A percentile compares a stretch with the other conserved stretches of the same genome.
Conservation (phyloP, 164 flowering plant species). For the Vitis rotundifolia region DNA sequence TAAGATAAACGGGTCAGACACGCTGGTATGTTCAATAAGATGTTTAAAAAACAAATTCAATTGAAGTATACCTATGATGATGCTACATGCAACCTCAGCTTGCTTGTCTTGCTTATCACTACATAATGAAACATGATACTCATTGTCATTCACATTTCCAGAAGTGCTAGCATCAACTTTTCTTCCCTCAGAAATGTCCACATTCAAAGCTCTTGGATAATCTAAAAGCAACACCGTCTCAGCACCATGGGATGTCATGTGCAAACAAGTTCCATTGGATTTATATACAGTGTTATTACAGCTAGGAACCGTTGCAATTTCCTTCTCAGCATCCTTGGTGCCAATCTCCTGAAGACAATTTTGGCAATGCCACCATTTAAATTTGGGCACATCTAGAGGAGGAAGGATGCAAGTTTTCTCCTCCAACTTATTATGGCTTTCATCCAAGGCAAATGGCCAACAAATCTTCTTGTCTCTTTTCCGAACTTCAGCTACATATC, state of each 20-base stretch:
- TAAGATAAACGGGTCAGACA: constrained; percentile 13
- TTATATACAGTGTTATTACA: constrained; percentile 6
- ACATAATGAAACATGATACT: constrained; percentile 4
- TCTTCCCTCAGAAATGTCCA: constrained; percentile 16
- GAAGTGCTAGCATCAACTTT: constrained; percentile 10
- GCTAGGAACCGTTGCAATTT: constrained; percentile 8
- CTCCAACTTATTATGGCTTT: constrained; percentile 18
- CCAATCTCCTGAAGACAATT: constrained; percentile 33
- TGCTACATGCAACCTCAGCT: constrained; percentile 10
- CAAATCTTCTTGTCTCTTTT: constrained; percentile 45
- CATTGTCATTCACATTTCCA: constrained; percentile 10
- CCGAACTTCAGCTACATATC: constrained; percentile 61
- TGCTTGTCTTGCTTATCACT: constrained; percentile 27
- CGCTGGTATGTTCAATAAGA: background rate
- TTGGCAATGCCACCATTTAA: constrained; percentile 66
- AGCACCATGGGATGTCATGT: constrained; percentile 12
- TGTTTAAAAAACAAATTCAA: background rate
- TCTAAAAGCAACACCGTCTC: constrained; percentile 16
- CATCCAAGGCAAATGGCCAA: constrained; percentile 54
- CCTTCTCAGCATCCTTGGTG: constrained; percentile 11
- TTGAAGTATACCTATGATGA: constrained; percentile 15
- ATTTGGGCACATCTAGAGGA: constrained; percentile 48
- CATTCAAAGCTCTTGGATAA: constrained; percentile 16
- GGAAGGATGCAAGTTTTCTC: constrained; percentile 40
- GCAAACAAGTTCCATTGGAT: constrained; percentile 11